These are phyloP conservation scores for Cladophialophora chaetospira DNA, from an alignment of 2,329 filamentous ascomycete species.

Conservation along the genomic window DNA sequence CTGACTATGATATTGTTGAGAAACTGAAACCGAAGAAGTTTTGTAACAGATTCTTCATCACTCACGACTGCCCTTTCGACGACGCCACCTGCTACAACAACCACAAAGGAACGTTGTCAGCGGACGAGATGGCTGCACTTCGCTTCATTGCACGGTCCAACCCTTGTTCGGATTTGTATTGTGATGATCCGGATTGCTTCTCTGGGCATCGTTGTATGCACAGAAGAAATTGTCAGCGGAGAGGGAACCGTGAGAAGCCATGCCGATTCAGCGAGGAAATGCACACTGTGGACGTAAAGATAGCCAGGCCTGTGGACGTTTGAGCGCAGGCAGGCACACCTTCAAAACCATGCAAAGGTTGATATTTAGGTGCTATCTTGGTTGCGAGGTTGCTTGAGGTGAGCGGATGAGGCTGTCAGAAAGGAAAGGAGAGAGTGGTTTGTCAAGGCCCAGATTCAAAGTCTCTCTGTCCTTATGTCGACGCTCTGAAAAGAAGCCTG, in stretches of 20 bases:
- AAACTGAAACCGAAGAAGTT: conserved; percentile 37
- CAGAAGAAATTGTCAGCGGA: conserved; percentile 20
- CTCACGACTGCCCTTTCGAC: conserved; percentile 28
- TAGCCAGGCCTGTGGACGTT: conserved; percentile 13
- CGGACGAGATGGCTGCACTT: conserved; percentile 34
- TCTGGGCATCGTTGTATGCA: conserved; percentile 36
- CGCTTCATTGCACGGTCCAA: conserved; percentile 37
- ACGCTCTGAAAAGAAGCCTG: too few relatives aligned
- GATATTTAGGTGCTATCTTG: too few relatives aligned
- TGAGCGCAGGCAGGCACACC: not conserved
- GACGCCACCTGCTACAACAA: conserved; percentile 36
- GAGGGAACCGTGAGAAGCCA: too few relatives aligned
- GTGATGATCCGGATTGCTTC: conserved; percentile 36
- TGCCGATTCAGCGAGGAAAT: conserved; percentile 34
- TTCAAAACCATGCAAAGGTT: too few relatives aligned
- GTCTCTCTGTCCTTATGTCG: too few relatives aligned
- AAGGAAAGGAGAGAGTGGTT: too few relatives aligned
- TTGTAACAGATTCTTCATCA: conserved; percentile 41
- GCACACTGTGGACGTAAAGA: conserved; percentile 34
- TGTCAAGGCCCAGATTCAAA: too few relatives aligned
- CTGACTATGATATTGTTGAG: conserved; percentile 28
- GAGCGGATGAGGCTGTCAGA: too few relatives aligned
- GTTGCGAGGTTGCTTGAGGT: too few relatives aligned
- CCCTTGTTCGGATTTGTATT: conserved; percentile 35
- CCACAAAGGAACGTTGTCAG: conserved; percentile 34